Evolutionary conservation across 306 rosid species (phyloP), one percentile per base, ranked within the genome.

Genomic region (Inga oerstediana): DNA sequence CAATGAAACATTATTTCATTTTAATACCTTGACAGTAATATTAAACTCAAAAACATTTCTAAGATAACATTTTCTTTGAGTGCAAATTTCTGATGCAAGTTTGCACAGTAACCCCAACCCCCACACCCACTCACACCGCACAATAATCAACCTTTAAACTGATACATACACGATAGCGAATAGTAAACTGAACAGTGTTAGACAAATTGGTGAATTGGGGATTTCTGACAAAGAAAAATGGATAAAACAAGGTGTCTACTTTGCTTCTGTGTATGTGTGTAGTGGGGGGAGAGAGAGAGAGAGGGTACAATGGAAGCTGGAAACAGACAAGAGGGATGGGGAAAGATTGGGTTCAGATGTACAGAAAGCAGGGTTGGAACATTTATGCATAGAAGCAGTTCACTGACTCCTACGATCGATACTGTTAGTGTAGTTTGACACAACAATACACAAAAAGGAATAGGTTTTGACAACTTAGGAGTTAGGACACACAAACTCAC

Each of bases 341-440:
- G 46, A 44, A 69, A 69, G 78, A 39, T 15, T 68, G 82, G 17
- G 77, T 78, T 70, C 37, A 82, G 83, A 72, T 61, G 35, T 3
- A 52, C 68, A 16, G 71, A 32, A 66, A 13, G 82, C 52, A 80
- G 58, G 44, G 30, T 52, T 15, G 30, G 73, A 81, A 56, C 61
- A 3, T 4, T 0, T 1, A 19, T 0, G 5, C 8, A 19, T 2
- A 19, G 12, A n/a, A 39, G 16, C 13, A 5, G 89, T 85, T 88
- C 62, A 83, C 83, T 89, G 78, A 62, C 89, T 3, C 34, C 45
- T 87, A 84, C 7, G 2, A 4, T 52, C 83, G 19, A 86, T 34
- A 65, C 70, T 86, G 85, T 88, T 78, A 35, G 14, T 56, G 79
- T 11, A 72, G n/a, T 73, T 58, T 85, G 87, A 78, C 84, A 82